Evolutionary conservation across 768 basidiomycete genomes (phyloP), one percentile per base, ranked within the genome.

Genomic region (Mrakia blollopis): DNA sequence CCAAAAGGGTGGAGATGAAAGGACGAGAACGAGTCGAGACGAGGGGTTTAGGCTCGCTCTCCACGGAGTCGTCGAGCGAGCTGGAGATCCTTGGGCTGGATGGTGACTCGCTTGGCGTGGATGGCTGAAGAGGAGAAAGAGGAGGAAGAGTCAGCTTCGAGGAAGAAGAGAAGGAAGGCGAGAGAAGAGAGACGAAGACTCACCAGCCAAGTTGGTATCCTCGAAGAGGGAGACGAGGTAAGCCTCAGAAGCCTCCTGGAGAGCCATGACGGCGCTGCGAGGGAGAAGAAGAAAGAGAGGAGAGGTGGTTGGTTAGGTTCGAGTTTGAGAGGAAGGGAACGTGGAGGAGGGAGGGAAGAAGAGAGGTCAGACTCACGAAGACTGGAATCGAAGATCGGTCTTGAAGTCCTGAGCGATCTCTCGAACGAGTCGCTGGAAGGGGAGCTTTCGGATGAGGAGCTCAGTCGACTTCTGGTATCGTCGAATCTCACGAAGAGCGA

Each of bases 381-480:
- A 94, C 85, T 96, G 94, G 92, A 95, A 95, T 82, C 94, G 92
- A 79, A 96, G 86, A 92, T 92, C 91, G 74, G 83, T 83, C 91
- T 95, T 95, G 89, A 94, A 94, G 85, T 93, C 93, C 85, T 94
- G 92, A 28, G 92, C 92, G 81, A 94, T 94, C 86, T 94, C 91
- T 88, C 83, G 93, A 80, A 98, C 95, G 81, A 98, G 90, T 81
- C 95, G 89, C 87, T 98, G 95, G 94, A 98, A 98, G 80, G 96
- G 96, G 79, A 98, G 92, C 90, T 98, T 98, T 87, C 96, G 89
- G 88, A 98, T 98, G 82, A 98, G 89, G 80, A 98, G 91, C 88
- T 98, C 96, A 80, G 96, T 98, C 79, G 93, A 94, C 88, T 72
- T 72, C 57, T 72, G 71, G 71, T 72, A 72, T 32, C 71, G n/a